Evolutionary conservation across 768 basidiomycete genomes (phyloP).

Genomic region (Amanita polypyramis): DNA sequence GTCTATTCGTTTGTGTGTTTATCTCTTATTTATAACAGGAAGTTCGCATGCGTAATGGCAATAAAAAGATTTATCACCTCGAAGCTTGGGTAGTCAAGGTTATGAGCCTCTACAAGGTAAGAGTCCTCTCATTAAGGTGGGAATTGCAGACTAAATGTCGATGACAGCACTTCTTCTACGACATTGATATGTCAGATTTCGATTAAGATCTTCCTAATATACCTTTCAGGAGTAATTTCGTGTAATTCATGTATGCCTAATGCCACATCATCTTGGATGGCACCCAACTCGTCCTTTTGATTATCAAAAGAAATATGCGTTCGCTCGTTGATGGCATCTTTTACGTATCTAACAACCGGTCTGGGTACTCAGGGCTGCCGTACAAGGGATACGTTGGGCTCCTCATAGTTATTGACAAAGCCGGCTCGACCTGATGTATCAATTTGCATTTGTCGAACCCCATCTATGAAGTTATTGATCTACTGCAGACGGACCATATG

Average conservation of each 20-base stretch:
- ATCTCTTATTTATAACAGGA: slow-evolving; percentile 44
- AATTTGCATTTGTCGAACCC: too few relatives aligned
- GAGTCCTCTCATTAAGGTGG: neutral
- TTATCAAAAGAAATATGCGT: too few relatives aligned
- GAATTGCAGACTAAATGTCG: slow-evolving; percentile 3
- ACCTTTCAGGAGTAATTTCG: neutral
- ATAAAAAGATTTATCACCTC: slow-evolving; percentile 85
- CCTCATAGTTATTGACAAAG: too few relatives aligned
- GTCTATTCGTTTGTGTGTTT: neutral
- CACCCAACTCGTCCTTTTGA: too few relatives aligned
- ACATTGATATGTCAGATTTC: slow-evolving; percentile 50
- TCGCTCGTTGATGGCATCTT: too few relatives aligned
- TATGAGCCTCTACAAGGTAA: slow-evolving; percentile 84
- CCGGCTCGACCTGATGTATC: too few relatives aligned
- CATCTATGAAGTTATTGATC: too few relatives aligned
- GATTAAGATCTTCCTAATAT: slow-evolving; percentile 21
- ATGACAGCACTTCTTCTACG: slow-evolving; percentile 48
- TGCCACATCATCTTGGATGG: neutral
- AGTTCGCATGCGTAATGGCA: slow-evolving; percentile 88
- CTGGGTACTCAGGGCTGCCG: too few relatives aligned
- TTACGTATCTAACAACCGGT: too few relatives aligned
- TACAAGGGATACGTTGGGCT: too few relatives aligned
- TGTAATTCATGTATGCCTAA: neutral
- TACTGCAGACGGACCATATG: too few relatives aligned
- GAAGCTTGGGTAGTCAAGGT: slow-evolving; percentile 97